A percentile compares a stretch with the other conserved stretches of the same genome.
Evolutionary conservation across 1,139 yeast species (phyloP).

Genomic region (Yamadazyma membranifaciens): DNA sequence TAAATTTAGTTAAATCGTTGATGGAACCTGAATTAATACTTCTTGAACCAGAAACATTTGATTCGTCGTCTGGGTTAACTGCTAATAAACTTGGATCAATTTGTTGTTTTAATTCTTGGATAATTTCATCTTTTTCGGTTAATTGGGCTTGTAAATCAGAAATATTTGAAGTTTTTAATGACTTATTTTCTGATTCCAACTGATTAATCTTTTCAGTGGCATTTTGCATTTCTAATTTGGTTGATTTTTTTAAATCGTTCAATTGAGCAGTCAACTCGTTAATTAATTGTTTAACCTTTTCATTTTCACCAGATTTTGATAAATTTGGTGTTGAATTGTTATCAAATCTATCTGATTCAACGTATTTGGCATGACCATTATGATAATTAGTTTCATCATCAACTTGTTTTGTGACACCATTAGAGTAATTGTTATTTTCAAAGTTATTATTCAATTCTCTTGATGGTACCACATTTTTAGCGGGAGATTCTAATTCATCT

Average conservation of each 20-base stretch:
- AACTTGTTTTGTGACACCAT: neutral
- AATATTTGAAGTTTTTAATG: slow-evolving; percentile 21
- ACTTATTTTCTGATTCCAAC: slow-evolving; percentile 46
- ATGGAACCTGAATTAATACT: slow-evolving; percentile 19
- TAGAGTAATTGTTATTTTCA: neutral
- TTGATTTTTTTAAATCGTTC: slow-evolving; percentile 40
- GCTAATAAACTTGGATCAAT: slow-evolving; percentile 33
- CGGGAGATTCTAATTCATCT: slow-evolving; percentile 14
- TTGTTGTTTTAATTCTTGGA: slow-evolving; percentile 34
- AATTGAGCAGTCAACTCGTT: slow-evolving; percentile 49
- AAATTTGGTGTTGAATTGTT: slow-evolving; percentile 16
- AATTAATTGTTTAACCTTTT: slow-evolving; percentile 33
- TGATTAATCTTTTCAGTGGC: slow-evolving; percentile 51
- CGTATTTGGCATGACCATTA: slow-evolving; percentile 9
- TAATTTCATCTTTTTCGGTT: slow-evolving; percentile 32
- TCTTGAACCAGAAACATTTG: neutral
- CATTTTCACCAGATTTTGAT: slow-evolving; percentile 18
- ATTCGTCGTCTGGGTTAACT: slow-evolving; percentile 22
- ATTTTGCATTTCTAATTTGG: slow-evolving; percentile 50
- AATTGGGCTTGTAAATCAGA: slow-evolving; percentile 24
- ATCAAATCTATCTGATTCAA: slow-evolving; percentile 12
- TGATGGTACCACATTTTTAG: neutral
- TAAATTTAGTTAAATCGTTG: slow-evolving; percentile 38
- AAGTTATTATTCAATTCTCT: neutral
- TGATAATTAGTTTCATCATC: slow-evolving; percentile 1